These are phyloP conservation scores for Paecilomyces formosus DNA, from an alignment of 2,329 filamentous ascomycete genomes.

Conservation along the genomic window DNA sequence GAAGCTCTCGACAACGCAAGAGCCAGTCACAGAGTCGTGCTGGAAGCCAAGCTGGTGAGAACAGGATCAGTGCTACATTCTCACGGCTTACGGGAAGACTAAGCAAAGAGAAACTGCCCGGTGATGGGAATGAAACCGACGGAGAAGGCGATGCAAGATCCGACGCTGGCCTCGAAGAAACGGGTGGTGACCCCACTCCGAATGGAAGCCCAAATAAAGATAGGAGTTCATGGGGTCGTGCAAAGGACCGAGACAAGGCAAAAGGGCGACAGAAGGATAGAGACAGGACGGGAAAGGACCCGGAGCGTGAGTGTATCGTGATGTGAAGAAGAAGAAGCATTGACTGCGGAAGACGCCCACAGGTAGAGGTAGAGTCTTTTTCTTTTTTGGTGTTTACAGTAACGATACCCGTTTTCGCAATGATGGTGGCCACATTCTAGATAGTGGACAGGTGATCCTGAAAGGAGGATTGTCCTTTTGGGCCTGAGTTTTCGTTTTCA, in stretches of 20 bases:
- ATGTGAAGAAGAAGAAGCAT: constrained; percentile 22
- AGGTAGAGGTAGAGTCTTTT: neutral
- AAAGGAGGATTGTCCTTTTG: too few species aligned
- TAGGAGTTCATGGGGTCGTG: neutral
- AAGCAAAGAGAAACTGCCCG: constrained; percentile 22
- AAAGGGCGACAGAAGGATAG: constrained; percentile 15
- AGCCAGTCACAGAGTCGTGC: constrained; percentile 28
- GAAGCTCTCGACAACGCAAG: constrained; percentile 19
- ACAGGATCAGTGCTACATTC: constrained; percentile 26
- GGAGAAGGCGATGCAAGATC: constrained; percentile 18
- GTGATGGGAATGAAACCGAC: constrained; percentile 16
- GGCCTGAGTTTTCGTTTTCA: neutral
- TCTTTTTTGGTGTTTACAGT: neutral
- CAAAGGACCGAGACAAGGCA: constrained; percentile 8
- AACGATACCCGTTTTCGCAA: neutral
- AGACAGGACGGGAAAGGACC: constrained; percentile 25
- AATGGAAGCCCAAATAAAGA: constrained; percentile 4
- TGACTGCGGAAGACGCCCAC: neutral
- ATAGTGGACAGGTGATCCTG: neutral
- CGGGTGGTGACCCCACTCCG: neutral
- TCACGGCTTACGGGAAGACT: constrained; percentile 26
- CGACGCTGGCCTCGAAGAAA: constrained; percentile 2
- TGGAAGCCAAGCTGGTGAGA: constrained; percentile 28
- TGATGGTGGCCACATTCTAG: neutral
- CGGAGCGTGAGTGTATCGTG: constrained; percentile 37